A percentile compares a stretch with the other conserved stretches of the same genome.
Evolutionary conservation across 2,329 filamentous ascomycete genomes (phyloP).

Genomic region (Colletotrichum camelliae): DNA sequence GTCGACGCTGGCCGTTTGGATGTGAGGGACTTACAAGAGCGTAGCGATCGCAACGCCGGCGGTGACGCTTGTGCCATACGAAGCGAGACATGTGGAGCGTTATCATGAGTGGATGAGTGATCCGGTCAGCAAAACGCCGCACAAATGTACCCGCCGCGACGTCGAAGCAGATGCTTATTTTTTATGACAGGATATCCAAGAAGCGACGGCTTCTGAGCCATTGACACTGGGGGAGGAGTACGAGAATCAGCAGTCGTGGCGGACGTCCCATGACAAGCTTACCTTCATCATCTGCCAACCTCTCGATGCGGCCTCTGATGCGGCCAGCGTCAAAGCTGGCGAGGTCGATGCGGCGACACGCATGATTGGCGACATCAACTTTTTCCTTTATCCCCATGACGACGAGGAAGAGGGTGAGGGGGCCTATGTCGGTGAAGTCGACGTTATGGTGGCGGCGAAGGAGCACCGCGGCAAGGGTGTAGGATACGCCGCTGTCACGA

Average conservation of each 20-base stretch:
- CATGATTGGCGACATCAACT: conserved; percentile 80
- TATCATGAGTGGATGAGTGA: conserved; percentile 96
- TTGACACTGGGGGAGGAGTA: conserved; percentile 84
- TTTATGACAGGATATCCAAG: conserved; percentile 68
- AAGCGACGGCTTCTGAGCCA: conserved; percentile 86
- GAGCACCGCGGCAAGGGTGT: conserved; percentile 65
- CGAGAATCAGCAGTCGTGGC: conserved; percentile 89
- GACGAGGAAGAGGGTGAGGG: conserved; percentile 49
- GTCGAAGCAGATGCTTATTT: not conserved
- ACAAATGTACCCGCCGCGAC: too few relatives aligned
- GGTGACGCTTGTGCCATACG: conserved; percentile 84
- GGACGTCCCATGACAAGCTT: conserved; percentile 80
- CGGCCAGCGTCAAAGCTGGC: conserved; percentile 31
- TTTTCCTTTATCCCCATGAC: conserved; percentile 74
- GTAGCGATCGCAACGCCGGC: conserved; percentile 70
- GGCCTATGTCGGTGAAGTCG: conserved; percentile 71
- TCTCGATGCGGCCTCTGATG: not conserved
- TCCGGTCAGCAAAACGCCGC: conserved; percentile 48
- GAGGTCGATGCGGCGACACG: conserved; percentile 56
- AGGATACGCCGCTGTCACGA: conserved; percentile 68
- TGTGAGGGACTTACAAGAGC: not conserved
- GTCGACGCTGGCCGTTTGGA: not conserved
- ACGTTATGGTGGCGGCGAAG: conserved; percentile 81
- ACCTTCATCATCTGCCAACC: conserved; percentile 86
- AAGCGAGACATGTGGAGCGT: conserved; percentile 76